Evolutionary conservation across 1,284 basidiomycete genomes (phyloP), one percentile per base, ranked within the genome.

Genomic region (Austroboletus rostrupii): DNA sequence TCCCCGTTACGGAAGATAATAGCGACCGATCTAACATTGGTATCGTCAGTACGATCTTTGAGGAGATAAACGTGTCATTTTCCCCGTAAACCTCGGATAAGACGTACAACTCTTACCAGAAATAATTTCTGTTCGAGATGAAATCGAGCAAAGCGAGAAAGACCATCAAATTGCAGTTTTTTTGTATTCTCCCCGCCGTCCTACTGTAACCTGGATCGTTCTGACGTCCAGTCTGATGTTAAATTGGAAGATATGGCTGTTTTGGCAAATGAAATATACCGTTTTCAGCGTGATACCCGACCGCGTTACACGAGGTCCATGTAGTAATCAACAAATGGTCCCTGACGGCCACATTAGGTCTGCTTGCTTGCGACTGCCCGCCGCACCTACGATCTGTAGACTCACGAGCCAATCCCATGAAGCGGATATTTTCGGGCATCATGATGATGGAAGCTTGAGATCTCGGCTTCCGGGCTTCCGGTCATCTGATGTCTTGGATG

Each of bases 391-490:
- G 48, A 56, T 40, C 13, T 49, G 44, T 36, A 43, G 28, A 43
- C 37, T 35, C 13, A 20, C 19, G 43, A 45, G 29, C 36, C 47
- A 17, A 46, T 40, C 32, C 35, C 40, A 51, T 48, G 33, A 26
- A 40, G 46, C 40, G 43, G 50, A 43, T 31, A 41, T 35, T 29
- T 39, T 26, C 50, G 52, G 50, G 40, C 39, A 54, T 35, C 43
- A 52, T 43, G 52, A 49, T 40, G 41, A 21, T 36, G 28, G 21
- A 47, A 33, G 39, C 19, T 36, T 44, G 43, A 26, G 23, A 26
- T 26, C 23, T 26, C 23, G n/a, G n/a, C n/a, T n/a, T n/a, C n/a
- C n/a, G 13, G 28, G 53, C 44, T 45, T 41, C 47, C 56, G 60
- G 52, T 36, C 32, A 59, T 49, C 44, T 47, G 49, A 20, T 14